Percentiles rank a stretch among this genome's conserved stretches.
phyloP scores from a whole-genome alignment of 495 filamentous ascomycete genomes.

The Aspergillus indologenus region DNA sequence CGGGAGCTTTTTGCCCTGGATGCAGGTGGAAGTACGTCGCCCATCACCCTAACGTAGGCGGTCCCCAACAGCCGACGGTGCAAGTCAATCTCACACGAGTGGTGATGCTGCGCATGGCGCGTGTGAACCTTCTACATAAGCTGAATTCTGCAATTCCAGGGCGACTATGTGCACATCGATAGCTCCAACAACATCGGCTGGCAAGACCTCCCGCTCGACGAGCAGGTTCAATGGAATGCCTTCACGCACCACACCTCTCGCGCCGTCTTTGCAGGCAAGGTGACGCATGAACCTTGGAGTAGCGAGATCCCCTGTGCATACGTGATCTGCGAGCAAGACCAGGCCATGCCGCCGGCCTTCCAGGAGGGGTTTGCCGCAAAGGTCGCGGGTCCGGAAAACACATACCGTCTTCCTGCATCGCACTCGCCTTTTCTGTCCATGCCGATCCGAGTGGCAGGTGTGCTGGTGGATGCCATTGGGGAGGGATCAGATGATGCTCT shows the following conservation, averaged over 20 bases:
- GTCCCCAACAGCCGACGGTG: no score
- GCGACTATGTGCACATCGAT: slow-evolving; percentile 23
- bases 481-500: no score
- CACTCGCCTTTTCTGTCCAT: slow-evolving; percentile 34
- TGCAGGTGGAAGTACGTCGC: slow-evolving; percentile 27
- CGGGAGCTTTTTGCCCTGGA: slow-evolving; percentile 27
- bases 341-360: slow-evolving; percentile 24
- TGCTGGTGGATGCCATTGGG: slow-evolving; percentile 3
- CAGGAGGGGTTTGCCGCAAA: slow-evolving; percentile 32
- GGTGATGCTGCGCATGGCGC: no score
- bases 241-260: slow-evolving; percentile 20
- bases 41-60: no score
- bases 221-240: slow-evolving; percentile 20
- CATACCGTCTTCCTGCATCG: slow-evolving; percentile 23
- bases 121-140: no score
- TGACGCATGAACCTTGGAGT: slow-evolving; percentile 25
- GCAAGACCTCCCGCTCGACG: slow-evolving; percentile 23
- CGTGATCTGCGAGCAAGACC: slow-evolving; percentile 32
- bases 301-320: slow-evolving; percentile 28
- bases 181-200: slow-evolving; percentile 16
- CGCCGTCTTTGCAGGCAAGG: slow-evolving; percentile 23
- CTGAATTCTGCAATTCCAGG: slow-evolving; percentile 18
- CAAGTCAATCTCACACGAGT: no score
- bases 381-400: slow-evolving; percentile 18
- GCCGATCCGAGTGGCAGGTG: slow-evolving; percentile 17